Evolutionary conservation across 768 basidiomycete genomes (phyloP).

Genomic region (Tylopilus rubrobrunneus): DNA sequence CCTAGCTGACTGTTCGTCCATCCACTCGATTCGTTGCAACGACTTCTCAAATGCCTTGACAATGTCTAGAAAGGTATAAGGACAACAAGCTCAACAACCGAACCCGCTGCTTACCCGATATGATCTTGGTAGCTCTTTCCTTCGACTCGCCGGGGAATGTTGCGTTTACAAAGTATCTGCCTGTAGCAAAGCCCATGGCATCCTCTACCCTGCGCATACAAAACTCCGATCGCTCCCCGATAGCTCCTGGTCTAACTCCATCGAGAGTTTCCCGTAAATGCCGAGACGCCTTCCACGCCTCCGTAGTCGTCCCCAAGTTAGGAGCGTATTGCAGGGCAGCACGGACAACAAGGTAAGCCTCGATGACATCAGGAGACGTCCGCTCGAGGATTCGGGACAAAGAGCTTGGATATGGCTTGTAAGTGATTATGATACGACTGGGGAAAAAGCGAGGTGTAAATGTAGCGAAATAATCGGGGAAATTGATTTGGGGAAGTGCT

Average conservation of each 20-base stretch:
- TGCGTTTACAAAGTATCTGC: conserved; percentile 83
- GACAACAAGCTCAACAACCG: not conserved
- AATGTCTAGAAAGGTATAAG: conserved; percentile 50
- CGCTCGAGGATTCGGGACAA: conserved; percentile 65
- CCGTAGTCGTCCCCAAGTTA: conserved; percentile 69
- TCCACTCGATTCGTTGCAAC: conserved; percentile 77
- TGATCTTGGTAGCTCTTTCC: conserved; percentile 77
- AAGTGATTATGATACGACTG: conserved; percentile 72
- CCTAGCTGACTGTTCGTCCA: conserved; percentile 78
- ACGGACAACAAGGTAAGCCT: conserved; percentile 84
- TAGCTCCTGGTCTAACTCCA: conserved; percentile 84
- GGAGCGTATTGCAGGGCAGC: conserved; percentile 65
- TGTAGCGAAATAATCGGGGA: conserved; percentile 80
- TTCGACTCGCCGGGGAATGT: conserved; percentile 78
- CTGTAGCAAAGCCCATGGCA: conserved; percentile 83
- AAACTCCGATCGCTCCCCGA: conserved; percentile 79
- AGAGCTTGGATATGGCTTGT: conserved; percentile 69
- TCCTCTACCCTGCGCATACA: conserved; percentile 72
- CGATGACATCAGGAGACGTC: conserved; percentile 67
- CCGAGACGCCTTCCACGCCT: conserved; percentile 74
- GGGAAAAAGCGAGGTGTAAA: conserved; percentile 80
- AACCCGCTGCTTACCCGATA: conserved; percentile 50
- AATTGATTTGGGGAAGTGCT: conserved; percentile 71
- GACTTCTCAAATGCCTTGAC: conserved; percentile 80
- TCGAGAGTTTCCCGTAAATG: conserved; percentile 66